Percentiles rank a stretch among this genome's conserved stretches.
Evolutionary conservation across 441 rosid genomes (phyloP).

Genomic region (Jatropha podagrica): DNA sequence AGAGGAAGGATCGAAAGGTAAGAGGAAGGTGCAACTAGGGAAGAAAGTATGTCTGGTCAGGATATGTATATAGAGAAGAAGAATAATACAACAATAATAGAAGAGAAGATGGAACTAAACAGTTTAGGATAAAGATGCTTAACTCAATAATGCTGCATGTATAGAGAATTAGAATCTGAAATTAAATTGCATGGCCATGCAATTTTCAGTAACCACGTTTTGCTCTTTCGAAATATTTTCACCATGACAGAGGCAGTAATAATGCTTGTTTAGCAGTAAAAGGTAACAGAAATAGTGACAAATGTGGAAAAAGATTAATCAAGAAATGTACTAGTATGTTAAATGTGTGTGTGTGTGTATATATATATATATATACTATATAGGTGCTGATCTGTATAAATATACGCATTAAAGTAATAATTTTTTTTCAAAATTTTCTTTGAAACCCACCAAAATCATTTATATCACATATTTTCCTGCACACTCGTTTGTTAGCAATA

Average conservation of each 20-base stretch:
- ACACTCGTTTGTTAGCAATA: too few relatives aligned
- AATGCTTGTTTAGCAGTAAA: background rate
- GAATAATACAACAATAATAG: slow-evolving; percentile 46
- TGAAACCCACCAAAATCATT: background rate
- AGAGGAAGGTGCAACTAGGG: slow-evolving; percentile 40
- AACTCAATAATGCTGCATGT: slow-evolving; percentile 54
- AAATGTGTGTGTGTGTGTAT: too few relatives aligned
- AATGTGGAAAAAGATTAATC: too few relatives aligned
- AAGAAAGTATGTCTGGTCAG: slow-evolving; percentile 39
- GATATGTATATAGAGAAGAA: slow-evolving; percentile 26
- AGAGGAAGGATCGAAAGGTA: slow-evolving; percentile 21
- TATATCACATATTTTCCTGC: too few relatives aligned
- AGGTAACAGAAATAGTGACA: background rate
- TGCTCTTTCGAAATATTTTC: slow-evolving; percentile 9
- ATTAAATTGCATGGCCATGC: slow-evolving; percentile 20
- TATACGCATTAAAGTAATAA: too few relatives aligned
- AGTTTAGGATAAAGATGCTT: slow-evolving; percentile 58
- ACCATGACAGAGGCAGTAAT: background rate
- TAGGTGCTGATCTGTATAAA: too few relatives aligned
- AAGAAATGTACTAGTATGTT: too few relatives aligned
- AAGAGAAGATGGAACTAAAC: slow-evolving; percentile 35
- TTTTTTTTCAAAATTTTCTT: background rate
- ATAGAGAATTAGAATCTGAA: slow-evolving; percentile 50
- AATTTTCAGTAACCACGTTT: slow-evolving; percentile 26
- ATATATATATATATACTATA: too few relatives aligned